Base-by-base conservation (phyloP, 148 eudicot species). In the Heliosperma pusillum region DNA sequence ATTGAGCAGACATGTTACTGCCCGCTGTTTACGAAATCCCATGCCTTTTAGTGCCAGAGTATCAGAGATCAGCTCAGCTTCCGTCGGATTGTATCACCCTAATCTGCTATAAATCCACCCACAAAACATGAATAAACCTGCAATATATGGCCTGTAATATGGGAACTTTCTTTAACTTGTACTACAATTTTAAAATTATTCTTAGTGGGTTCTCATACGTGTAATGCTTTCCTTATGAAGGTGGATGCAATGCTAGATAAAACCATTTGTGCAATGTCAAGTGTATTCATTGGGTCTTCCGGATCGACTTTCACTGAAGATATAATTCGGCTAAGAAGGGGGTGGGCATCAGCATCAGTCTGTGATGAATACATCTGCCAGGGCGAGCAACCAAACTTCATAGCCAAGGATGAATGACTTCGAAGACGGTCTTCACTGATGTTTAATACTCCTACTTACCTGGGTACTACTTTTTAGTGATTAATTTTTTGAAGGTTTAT, bases 181-280 rank as follows among this genome's bases (percentile, higher is more conserved):
- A 2, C 6, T n/a, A 2, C 6, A 27, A 2, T 52, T 29, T 17
- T 12, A 30, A 2, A 20, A 19, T 17, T 26, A 19, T 69, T 33
- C 22, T 13, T 55, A 47, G 21, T 20, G 42, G 70, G 12, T 45
- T 63, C 63, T 79, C 19, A 55, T 20, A 70, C 26, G 42, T 10
- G 13, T 60, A 7, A 20, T 72, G 62, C 40, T 71, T 74, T 80
- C 59, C 44, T 72, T 47, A 30, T 87, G 80, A 82, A 95, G 99
- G 99, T 95, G 85, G 97, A 90, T 69, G 99, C 99, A 29, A 95
- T 95, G 97, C 84, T 92, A 81, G 99, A 96, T 84, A 96, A 96
- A 82, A 89, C 97, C 22, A 96, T 96, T 1, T 92, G 90, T 78
- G 97, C 97, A 2, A 77, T 96, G 86, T 89, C 99, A 0, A 82